Base-by-base conservation (phyloP, 1,284 basidiomycete genomes). In the Apiotrichum akiyoshidainum region DNA sequence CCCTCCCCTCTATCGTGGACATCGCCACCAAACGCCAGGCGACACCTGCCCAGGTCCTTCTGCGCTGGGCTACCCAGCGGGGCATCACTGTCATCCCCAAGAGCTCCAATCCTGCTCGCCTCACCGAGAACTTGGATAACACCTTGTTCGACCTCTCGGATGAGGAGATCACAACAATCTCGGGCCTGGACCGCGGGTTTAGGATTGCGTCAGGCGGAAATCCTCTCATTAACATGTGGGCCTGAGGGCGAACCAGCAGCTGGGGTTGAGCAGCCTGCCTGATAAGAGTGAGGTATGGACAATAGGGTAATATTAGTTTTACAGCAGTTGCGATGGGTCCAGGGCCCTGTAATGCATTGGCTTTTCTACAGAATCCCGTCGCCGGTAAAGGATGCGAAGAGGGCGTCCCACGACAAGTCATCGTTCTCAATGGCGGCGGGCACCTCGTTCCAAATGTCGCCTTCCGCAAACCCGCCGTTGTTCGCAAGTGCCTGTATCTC, bases 1-100 rank as follows among this genome's bases (percentile, higher is more conserved):
- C 85, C 1, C 73, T 87, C 19, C 82, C 84, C 57, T 66, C 77
- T 0, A 72, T 89, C 21, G 73, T 80, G 58, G 61, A 73, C 33
- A 83, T 88, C 55, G 82, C 84, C 1, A 69, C 73, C 34, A 59
- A 58, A 13, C 61, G 65, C 22, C 65, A 66, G 0, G 53, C 65
- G 7, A 72, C 71, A 10, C 59, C 64, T 1, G 69, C 68, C 16
- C 72, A 77, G 59, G 71, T 79, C 0, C 61, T 76, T 33, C 61
- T 78, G 13, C 59, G 63, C n/a, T 78, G 76, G 76, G 75, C 72
- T 12, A 59, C 60, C 16, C 71, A 75, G 62, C 60, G 65, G 14
- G 66, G 64, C 14, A 81, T 91, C 60, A 87, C 87, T 42, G 87
- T 92, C 49, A 84, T 92, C 63, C 90, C 90, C 50, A 68, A 68